Conservation (phyloP, 208 protist species). For the Acanthamoeba sp. region DNA sequence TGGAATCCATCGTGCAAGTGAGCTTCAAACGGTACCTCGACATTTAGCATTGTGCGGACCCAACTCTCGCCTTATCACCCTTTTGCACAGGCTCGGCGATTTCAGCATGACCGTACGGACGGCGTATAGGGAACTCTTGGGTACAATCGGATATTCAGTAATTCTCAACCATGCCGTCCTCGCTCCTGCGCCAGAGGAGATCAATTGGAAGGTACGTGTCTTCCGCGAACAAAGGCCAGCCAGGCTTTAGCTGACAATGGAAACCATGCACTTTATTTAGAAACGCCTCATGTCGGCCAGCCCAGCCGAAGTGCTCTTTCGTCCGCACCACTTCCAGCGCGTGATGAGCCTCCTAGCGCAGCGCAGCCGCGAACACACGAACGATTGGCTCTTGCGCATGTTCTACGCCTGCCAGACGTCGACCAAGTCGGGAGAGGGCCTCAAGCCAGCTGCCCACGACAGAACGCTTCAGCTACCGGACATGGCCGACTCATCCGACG, state of each 20-base stretch:
- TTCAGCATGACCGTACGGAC: constrained; percentile 32
- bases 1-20: constrained; percentile 22
- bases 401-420: constrained; percentile 72
- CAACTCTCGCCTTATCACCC: neutral
- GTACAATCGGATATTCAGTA: constrained; percentile 44
- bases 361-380: neutral
- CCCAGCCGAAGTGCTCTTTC: constrained; percentile 3
- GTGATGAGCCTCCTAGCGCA: constrained; percentile 63
- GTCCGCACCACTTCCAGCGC: constrained; percentile 56
- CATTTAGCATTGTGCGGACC: neutral
- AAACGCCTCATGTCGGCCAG: neutral
- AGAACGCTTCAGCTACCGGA: neutral
- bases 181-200: constrained; percentile 54
- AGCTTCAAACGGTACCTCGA: neutral
- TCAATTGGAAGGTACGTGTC: constrained; percentile 9
- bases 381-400: constrained; percentile 59
- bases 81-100: constrained; percentile 75
- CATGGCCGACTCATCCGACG: constrained; percentile 51
- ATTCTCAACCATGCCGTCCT: constrained; percentile 51
- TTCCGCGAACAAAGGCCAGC: neutral
- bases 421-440: constrained; percentile 20
- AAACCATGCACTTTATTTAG: neutral
- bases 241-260: no score
- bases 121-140: constrained; percentile 66
- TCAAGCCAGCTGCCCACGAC: neutral